These are phyloP conservation scores for Galerina sulciceps DNA, from an alignment of 768 basidiomycete genomes.

Conservation along the genomic window DNA sequence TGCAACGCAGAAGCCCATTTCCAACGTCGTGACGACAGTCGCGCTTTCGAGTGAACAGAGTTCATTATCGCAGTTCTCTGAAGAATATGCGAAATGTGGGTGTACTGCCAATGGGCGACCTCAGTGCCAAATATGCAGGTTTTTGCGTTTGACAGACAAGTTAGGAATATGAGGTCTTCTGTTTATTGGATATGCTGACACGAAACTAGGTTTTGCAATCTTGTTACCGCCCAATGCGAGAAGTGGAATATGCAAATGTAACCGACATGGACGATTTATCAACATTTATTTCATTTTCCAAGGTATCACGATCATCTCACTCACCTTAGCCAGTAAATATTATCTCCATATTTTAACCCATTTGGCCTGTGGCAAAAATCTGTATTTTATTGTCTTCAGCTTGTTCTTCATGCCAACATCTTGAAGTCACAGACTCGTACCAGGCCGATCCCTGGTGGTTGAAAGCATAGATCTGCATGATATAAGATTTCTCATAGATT, in stretches of 20 bases:
- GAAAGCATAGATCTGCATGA: no score
- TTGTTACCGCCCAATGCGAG: slow-evolving; percentile 8
- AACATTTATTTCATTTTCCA: no score
- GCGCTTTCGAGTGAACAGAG: no score
- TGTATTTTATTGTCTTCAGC: no score
- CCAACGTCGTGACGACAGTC: not conserved
- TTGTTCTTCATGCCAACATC: no score
- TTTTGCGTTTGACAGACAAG: slow-evolving; percentile 19
- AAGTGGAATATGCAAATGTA: slow-evolving; percentile 8
- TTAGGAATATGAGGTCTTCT: not conserved
- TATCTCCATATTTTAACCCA: no score
- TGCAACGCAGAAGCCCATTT: not conserved
- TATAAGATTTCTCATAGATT: no score
- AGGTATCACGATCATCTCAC: no score
- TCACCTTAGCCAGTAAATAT: no score
- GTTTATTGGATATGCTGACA: not conserved
- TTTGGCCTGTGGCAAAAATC: no score
- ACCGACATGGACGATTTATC: not conserved
- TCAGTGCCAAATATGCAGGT: slow-evolving; percentile 11
- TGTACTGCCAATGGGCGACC: slow-evolving; percentile 7
- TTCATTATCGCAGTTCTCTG: slow-evolving; percentile 8
- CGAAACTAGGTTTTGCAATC: slow-evolving; percentile 10
- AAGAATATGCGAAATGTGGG: slow-evolving; percentile 15
- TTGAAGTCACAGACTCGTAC: no score
- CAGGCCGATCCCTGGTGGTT: no score